These are phyloP conservation scores for Teratosphaeria gauchensis DNA, from an alignment of 2,329 filamentous ascomycete species.

Conservation along the genomic window DNA sequence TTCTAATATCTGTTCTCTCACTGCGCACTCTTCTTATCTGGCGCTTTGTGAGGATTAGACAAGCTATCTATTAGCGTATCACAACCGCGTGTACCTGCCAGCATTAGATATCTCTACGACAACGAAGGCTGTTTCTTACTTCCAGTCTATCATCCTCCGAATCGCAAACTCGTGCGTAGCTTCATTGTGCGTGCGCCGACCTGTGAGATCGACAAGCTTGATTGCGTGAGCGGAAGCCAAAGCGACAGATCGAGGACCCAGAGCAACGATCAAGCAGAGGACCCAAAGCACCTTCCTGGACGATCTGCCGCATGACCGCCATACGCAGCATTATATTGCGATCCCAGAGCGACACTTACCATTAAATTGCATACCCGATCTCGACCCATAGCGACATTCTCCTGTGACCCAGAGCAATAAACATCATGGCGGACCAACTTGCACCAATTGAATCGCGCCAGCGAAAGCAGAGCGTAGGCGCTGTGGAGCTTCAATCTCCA, in stretches of 20 bases:
- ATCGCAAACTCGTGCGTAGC: not conserved
- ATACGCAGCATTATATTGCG: not conserved
- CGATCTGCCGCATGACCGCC: not conserved
- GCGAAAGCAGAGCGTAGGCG: slow-evolving; percentile 5
- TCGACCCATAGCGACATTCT: not conserved
- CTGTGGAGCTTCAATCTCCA: slow-evolving; percentile 7
- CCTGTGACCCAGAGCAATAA: not conserved
- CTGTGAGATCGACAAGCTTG: not conserved
- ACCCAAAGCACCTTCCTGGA: not conserved
- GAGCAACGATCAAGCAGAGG: not conserved
- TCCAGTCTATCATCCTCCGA: not conserved
- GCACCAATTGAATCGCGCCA: slow-evolving; percentile 2
- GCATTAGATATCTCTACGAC: not conserved
- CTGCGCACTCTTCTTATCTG: not conserved
- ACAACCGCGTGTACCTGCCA: not conserved
- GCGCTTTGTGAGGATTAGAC: not conserved
- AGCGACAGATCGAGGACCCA: not conserved
- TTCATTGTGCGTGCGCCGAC: not conserved
- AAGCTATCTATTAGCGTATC: not conserved
- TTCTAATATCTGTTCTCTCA: not conserved
- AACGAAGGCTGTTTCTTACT: not conserved
- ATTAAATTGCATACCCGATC: not conserved
- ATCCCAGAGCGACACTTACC: not conserved
- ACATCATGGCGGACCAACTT: slow-evolving; percentile 7
- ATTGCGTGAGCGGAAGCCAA: not conserved